Base-by-base conservation (phyloP, 1,284 basidiomycete genomes). In the Cutaneotrichosporon dermatis region DNA sequence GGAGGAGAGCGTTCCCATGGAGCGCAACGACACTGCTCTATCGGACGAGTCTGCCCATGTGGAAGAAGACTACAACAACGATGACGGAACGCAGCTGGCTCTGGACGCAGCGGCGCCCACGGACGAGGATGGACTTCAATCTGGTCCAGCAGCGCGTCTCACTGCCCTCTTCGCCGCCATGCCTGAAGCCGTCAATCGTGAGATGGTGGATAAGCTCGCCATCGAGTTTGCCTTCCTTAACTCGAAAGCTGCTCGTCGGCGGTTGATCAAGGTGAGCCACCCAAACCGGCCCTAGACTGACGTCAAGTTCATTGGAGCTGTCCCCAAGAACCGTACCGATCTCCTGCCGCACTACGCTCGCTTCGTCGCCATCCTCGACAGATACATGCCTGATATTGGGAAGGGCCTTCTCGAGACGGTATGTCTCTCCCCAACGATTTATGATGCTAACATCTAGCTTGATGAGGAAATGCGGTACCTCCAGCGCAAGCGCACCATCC, bases 181-280 rank as follows among this genome's bases (percentile, higher is more conserved):
- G 34, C 90, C 94, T 0, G 92, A 98, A 72, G 89, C 92, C 25
- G 94, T 90, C 6, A 98, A 95, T 72, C 85, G 90, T n/a, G 84
- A 86, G 4, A 80, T 93, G 69, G 90, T 99, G 58, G 96, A 99
- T 74, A 90, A 94, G 75, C 88, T 89, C 15, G 93, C 94, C 0
- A 86, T 97, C 41, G 95, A 99, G 66, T 98, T 99, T 76, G 92
- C 92, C 0, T 92, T 94, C 72, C 80, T 98, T 60, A 98, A 98
- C 73, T 94, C 91, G 46, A 98, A 98, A 76, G 92, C 92, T 10
- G 90, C 93, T 2, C 82, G 96, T 62, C 94, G 93, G 71, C 82
- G 94, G 53, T 82, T 98, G 34, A 83, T 92, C 67, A 93, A 87
- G 82, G 91, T 90, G 66, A 35, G 33, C 12, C 25, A 25, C 25